A percentile compares a stretch with the other conserved stretches of the same genome.
Conservation (phyloP, 1,139 yeast species). For the Candida freyschussii region DNA sequence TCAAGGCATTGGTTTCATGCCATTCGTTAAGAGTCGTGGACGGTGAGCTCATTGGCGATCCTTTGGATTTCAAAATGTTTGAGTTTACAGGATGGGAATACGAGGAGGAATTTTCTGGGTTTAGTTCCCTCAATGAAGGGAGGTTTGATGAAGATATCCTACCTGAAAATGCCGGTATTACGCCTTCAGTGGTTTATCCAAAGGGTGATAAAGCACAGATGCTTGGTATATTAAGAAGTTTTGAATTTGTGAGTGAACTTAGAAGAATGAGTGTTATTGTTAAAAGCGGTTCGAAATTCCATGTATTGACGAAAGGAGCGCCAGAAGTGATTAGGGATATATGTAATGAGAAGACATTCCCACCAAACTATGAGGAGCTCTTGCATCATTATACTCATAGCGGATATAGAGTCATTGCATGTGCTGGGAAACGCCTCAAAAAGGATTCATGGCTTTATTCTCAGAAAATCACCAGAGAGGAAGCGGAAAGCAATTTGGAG, state of each 20-base stretch:
- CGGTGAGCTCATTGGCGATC: slow-evolving; percentile 83
- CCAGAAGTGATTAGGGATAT: slow-evolving; percentile 90
- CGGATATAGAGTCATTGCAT: slow-evolving; percentile 93
- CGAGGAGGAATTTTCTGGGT: slow-evolving; percentile 54
- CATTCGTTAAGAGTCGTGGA: slow-evolving; percentile 83
- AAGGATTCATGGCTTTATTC: slow-evolving; percentile 39
- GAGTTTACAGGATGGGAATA: slow-evolving; percentile 76
- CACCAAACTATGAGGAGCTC: slow-evolving; percentile 66
- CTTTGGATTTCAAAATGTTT: slow-evolving; percentile 90
- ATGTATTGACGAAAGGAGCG: slow-evolving; percentile 85
- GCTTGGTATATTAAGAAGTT: slow-evolving; percentile 60
- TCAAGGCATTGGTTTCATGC: slow-evolving; percentile 69
- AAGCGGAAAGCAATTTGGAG: slow-evolving; percentile 59
- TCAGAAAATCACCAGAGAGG: slow-evolving; percentile 48
- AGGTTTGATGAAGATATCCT: slow-evolving; percentile 33
- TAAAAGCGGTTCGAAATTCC: slow-evolving; percentile 35
- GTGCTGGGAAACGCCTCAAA: slow-evolving; percentile 62
- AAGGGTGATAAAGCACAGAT: slow-evolving; percentile 27
- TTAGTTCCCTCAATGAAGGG: slow-evolving; percentile 32
- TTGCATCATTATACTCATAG: slow-evolving; percentile 83
- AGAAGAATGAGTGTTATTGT: slow-evolving; percentile 89
- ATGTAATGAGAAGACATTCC: slow-evolving; percentile 67
- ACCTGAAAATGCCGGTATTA: slow-evolving; percentile 37
- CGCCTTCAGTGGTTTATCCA: slow-evolving; percentile 48
- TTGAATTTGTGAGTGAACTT: slow-evolving; percentile 77